Evolutionary conservation across 257 asterid species (phyloP).

Genomic region (Forsythia suspensa): DNA sequence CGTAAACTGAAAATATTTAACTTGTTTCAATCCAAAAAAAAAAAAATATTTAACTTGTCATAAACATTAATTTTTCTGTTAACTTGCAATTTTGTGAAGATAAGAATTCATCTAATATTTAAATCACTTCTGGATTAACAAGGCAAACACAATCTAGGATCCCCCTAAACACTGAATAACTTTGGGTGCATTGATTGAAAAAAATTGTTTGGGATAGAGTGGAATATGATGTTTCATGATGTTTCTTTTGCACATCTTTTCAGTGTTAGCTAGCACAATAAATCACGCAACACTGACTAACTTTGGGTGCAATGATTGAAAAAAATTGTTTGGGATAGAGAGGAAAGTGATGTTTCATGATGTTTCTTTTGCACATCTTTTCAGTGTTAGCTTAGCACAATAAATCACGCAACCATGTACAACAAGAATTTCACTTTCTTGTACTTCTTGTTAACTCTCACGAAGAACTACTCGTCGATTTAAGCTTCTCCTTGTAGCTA

Average conservation of each 20-base stretch:
- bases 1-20: not conserved
- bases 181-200: not conserved
- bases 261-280: too few species aligned
- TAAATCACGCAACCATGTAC: not conserved
- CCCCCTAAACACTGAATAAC: not conserved
- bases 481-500: slow-evolving; percentile 33
- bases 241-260: not conserved
- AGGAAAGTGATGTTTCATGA: not conserved
- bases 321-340: not conserved
- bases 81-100: not conserved
- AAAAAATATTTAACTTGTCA: not conserved
- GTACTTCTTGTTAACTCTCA: not conserved
- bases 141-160: not conserved
- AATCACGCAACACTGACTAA: not conserved
- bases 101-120: not conserved
- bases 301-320: not conserved
- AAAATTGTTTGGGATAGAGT: not conserved
- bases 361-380: slow-evolving; percentile 1
- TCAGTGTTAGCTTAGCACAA: not conserved
- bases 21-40: too few species aligned
- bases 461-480: not conserved
- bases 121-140: not conserved
- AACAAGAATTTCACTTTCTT: not conserved
- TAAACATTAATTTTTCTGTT: not conserved
- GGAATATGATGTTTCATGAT: not conserved